Percentiles rank a stretch among this genome's conserved stretches.
Evolutionary conservation across 805 yeast genomes (phyloP).

Genomic region (Pichia kluyveri): DNA sequence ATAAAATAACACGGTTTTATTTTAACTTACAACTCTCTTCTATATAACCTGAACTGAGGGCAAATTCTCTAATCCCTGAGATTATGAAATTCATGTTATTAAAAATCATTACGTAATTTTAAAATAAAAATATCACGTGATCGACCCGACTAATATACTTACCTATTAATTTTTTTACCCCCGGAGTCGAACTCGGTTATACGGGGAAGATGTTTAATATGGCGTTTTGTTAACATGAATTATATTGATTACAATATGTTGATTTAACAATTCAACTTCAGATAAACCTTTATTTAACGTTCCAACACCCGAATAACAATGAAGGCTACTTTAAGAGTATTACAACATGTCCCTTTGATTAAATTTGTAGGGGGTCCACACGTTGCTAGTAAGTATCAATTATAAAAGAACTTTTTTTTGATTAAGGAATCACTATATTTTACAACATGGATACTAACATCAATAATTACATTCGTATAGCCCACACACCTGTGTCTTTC

Average conservation of each 20-base stretch:
- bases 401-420: no score
- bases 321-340: slow-evolving; percentile 22
- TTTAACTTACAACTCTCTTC: no score
- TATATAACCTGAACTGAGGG: background rate
- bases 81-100: no score
- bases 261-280: background rate
- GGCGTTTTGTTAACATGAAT: background rate
- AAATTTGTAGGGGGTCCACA: slow-evolving; percentile 84
- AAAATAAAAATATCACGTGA: background rate
- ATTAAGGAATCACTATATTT: no score
- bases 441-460: background rate
- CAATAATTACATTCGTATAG: slow-evolving; percentile 6
- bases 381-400: slow-evolving; percentile 34
- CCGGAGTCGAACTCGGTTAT: slow-evolving; percentile 1
- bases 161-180: background rate
- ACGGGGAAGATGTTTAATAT: background rate
- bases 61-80: background rate
- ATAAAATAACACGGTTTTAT: no score
- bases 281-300: no score
- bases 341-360: slow-evolving; percentile 58
- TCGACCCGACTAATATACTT: background rate
- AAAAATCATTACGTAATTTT: no score
- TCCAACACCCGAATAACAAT: slow-evolving; percentile 10
- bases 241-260: no score
- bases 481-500: slow-evolving; percentile 14